phyloP scores from a whole-genome alignment of 2,329 filamentous ascomycete species.

The Trichocomaceae sp. region DNA sequence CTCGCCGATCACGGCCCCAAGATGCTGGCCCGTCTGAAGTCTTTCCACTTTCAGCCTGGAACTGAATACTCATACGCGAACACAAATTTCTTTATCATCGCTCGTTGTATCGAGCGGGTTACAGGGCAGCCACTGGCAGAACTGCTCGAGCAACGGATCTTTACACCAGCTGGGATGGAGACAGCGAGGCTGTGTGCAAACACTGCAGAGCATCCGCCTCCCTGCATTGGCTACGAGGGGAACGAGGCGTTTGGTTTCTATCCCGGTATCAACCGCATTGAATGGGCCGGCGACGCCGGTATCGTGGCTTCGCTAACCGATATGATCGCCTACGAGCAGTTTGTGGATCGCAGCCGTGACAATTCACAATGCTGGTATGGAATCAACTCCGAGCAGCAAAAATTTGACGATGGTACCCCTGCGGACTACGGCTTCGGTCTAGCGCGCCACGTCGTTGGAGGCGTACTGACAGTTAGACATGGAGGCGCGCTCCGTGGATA shows the following conservation, averaged over 20 bases:
- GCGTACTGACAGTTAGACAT: constrained; percentile 30
- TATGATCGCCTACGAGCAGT: constrained; percentile 43
- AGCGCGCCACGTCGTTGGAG: constrained; percentile 20
- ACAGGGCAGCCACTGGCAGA: constrained; percentile 30
- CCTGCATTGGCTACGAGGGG: constrained; percentile 42
- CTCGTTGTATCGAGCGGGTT: constrained; percentile 33
- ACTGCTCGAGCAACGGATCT: constrained; percentile 34
- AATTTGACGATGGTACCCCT: constrained; percentile 29
- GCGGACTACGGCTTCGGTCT: constrained; percentile 38
- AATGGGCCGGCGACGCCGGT: constrained; percentile 44
- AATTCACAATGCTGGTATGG: constrained; percentile 32
- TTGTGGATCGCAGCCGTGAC: constrained; percentile 28
- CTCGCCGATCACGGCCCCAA: constrained; percentile 26
- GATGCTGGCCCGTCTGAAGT: constrained; percentile 27
- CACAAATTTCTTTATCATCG: constrained; percentile 39
- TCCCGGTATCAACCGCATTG: constrained; percentile 36
- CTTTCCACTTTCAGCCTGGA: constrained; percentile 40
- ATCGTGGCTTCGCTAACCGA: constrained; percentile 40
- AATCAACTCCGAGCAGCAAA: constrained; percentile 22
- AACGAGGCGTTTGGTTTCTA: constrained; percentile 33
- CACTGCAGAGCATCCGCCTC: constrained; percentile 32
- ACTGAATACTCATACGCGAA: constrained; percentile 42
- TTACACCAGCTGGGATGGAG: constrained; percentile 38
- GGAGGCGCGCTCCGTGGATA: constrained; percentile 25
- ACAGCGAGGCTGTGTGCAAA: constrained; percentile 35